Conservation (phyloP, 306 rosid genomes). For the Trifolium dubium region DNA sequence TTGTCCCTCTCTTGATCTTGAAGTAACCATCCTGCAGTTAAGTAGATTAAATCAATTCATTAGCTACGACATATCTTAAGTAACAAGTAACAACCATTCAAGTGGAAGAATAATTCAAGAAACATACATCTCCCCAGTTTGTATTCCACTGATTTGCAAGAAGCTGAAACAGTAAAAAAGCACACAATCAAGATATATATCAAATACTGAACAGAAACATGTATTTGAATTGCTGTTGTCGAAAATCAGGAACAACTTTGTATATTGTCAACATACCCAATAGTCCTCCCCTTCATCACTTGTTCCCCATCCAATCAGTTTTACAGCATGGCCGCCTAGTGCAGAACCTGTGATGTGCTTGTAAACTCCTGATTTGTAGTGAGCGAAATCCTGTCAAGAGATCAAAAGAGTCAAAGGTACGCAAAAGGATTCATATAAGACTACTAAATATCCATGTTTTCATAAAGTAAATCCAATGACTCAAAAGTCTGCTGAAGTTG, state of each 20-base stretch:
- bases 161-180: slow-evolving; percentile 66
- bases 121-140: slow-evolving; percentile 95
- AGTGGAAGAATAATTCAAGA: slow-evolving; percentile 35
- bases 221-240: background rate
- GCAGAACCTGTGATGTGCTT: slow-evolving; percentile 69
- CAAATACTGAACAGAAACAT: slow-evolving; percentile 10
- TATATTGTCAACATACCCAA: slow-evolving; percentile 65
- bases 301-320: slow-evolving; percentile 98
- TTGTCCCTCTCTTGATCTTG: slow-evolving; percentile 85
- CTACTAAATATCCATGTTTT: slow-evolving; percentile 1
- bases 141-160: slow-evolving; percentile 96
- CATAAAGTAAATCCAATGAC: slow-evolving; percentile 3
- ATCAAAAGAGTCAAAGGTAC: slow-evolving; percentile 28
- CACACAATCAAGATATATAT: slow-evolving; percentile 37
- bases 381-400: slow-evolving; percentile 85
- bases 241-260: slow-evolving; percentile 23
- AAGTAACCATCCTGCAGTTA: slow-evolving; percentile 90
- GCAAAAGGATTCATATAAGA: slow-evolving; percentile 3
- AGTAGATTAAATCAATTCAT: slow-evolving; percentile 19
- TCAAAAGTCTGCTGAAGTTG: slow-evolving; percentile 4
- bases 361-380: slow-evolving; percentile 98
- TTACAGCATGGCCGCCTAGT: slow-evolving; percentile 96
- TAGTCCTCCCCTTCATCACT: slow-evolving; percentile 78
- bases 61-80: slow-evolving; percentile 21
- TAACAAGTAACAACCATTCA: slow-evolving; percentile 17